Percentiles rank a stretch among this genome's conserved stretches.
Evolutionary conservation across 768 basidiomycete species (phyloP).

Genomic region (Lactarius hatsudake): DNA sequence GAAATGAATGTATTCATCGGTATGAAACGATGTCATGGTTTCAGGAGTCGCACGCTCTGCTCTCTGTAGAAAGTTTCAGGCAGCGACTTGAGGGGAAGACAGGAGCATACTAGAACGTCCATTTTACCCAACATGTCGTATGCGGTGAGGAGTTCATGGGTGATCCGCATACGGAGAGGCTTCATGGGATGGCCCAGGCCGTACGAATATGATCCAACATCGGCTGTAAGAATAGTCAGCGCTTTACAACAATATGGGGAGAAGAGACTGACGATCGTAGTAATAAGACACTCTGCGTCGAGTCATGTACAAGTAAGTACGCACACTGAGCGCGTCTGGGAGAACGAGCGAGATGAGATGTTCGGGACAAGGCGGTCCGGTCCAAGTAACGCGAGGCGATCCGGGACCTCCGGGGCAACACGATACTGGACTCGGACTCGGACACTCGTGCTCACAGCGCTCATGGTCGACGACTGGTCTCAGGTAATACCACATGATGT

Average conservation of each 20-base stretch:
- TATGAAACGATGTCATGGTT: slow-evolving; percentile 89
- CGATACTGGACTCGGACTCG: not conserved
- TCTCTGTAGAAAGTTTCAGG: slow-evolving; percentile 28
- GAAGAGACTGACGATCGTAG: slow-evolving; percentile 57
- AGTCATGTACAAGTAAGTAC: slow-evolving; percentile 45
- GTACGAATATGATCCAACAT: slow-evolving; percentile 76
- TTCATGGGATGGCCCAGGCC: slow-evolving; percentile 94
- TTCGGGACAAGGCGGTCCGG: slow-evolving; percentile 10
- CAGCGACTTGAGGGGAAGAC: not conserved
- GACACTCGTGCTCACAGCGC: not conserved
- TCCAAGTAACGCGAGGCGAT: not conserved
- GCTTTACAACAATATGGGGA: not conserved
- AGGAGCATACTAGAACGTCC: slow-evolving; percentile 76
- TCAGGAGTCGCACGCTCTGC: slow-evolving; percentile 38
- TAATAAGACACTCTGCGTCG: slow-evolving; percentile 76
- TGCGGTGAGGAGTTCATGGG: slow-evolving; percentile 85
- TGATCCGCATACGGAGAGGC: slow-evolving; percentile 91
- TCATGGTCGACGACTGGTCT: slow-evolving; percentile 28
- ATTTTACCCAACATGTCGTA: slow-evolving; percentile 95
- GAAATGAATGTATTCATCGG: slow-evolving; percentile 97
- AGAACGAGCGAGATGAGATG: not conserved
- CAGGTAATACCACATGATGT: slow-evolving; percentile 50
- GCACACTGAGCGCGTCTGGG: not conserved
- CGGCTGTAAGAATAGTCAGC: slow-evolving; percentile 43
- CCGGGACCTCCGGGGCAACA: not conserved